phyloP scores from a whole-genome alignment of 148 eudicot genomes.

The Nepenthes mirabilis region DNA sequence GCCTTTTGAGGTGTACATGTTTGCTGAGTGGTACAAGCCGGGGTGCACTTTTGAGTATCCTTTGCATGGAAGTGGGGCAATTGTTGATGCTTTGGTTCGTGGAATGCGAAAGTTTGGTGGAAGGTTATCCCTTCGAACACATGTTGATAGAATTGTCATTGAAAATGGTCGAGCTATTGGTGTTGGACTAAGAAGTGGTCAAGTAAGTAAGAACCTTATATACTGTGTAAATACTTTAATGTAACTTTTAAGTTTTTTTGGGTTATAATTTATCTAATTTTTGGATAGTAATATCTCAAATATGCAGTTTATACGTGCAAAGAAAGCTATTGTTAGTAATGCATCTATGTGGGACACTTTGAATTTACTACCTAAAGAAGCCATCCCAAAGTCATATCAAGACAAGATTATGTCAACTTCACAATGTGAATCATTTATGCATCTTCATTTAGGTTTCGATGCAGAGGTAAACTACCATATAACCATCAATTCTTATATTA shows the following conservation, averaged over 20 bases:
- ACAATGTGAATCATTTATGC: conserved; percentile 98
- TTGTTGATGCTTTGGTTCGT: conserved; percentile 81
- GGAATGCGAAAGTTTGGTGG: conserved; percentile 87
- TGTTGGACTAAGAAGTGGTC: conserved; percentile 77
- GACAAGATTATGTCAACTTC: conserved; percentile 55
- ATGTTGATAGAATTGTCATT: conserved; percentile 69
- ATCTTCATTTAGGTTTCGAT: conserved; percentile 93
- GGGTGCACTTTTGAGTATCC: conserved; percentile 89
- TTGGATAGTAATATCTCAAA: not conserved
- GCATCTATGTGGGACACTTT: conserved; percentile 99
- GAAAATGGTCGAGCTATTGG: conserved; percentile 93
- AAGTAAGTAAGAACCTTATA: conserved; percentile 33
- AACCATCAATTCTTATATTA: too few relatives aligned
- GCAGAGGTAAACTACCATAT: conserved; percentile 43
- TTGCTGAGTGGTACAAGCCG: conserved; percentile 99
- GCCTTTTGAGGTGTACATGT: conserved; percentile 65
- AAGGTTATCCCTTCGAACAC: conserved; percentile 64
- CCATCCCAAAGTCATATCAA: conserved; percentile 50
- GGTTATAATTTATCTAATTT: not conserved
- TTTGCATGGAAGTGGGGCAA: conserved; percentile 78
- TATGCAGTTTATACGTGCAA: conserved; percentile 75
- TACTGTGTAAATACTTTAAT: too few relatives aligned
- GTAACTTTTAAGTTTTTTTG: not conserved
- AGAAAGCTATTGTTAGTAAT: conserved; percentile 92
- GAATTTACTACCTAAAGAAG: conserved; percentile 54